These are phyloP conservation scores for Xylariaceae sp. DNA, from an alignment of 2,329 filamentous ascomycete species.

Conservation along the genomic window DNA sequence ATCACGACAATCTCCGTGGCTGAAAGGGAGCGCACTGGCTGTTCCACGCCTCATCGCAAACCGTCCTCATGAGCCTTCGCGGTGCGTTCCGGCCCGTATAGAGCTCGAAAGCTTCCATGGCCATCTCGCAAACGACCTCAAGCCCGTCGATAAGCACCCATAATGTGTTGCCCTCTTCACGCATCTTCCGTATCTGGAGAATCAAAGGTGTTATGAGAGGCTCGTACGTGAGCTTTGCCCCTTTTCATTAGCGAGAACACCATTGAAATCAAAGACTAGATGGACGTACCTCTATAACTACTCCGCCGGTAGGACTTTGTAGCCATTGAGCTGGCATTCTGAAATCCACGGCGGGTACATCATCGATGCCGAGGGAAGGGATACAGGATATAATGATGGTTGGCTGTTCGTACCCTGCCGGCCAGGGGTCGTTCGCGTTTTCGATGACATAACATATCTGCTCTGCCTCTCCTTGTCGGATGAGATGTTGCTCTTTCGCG, in stretches of 20 bases:
- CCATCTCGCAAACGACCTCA: conserved; percentile 69
- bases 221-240: conserved; percentile 58
- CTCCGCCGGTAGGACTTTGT: conserved; percentile 65
- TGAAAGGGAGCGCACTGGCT: conserved; percentile 36
- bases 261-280: not conserved
- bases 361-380: conserved; percentile 59
- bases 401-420: conserved; percentile 55
- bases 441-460: conserved; percentile 52
- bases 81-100: conserved; percentile 71
- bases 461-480: conserved; percentile 35
- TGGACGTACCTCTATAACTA: conserved; percentile 57
- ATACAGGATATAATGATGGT: conserved; percentile 71
- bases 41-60: conserved; percentile 45
- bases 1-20: conserved; percentile 26
- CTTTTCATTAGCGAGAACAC: conserved; percentile 12
- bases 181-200: conserved; percentile 54
- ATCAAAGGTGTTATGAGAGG: conserved; percentile 66
- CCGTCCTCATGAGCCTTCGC: conserved; percentile 61
- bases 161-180: conserved; percentile 48
- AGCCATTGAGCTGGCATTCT: conserved; percentile 67
- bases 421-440: conserved; percentile 60
- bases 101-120: conserved; percentile 71
- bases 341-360: conserved; percentile 61
- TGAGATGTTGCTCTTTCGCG: conserved; percentile 34
- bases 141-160: conserved; percentile 72